These are phyloP conservation scores for Clarireedia sp. DNA, from an alignment of 2,329 filamentous ascomycete genomes.

Conservation along the genomic window DNA sequence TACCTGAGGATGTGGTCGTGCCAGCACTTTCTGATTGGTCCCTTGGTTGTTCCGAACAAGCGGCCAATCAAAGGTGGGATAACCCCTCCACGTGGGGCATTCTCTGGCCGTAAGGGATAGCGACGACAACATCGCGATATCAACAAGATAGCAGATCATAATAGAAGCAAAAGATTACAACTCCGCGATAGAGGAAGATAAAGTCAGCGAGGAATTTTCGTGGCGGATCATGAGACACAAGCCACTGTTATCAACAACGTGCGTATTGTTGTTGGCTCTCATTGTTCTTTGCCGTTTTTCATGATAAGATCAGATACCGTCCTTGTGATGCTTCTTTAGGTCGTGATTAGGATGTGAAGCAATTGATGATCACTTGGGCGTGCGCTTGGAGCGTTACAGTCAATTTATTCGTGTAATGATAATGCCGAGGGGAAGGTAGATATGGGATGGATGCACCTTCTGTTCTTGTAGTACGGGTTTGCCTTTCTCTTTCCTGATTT, in stretches of 20 bases:
- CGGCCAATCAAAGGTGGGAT: background rate
- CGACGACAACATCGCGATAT: background rate
- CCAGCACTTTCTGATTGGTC: background rate
- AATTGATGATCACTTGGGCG: background rate
- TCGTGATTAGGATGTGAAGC: background rate
- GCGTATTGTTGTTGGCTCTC: background rate
- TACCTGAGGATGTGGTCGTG: too few species aligned
- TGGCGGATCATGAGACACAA: background rate
- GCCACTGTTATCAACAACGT: background rate
- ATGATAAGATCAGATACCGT: background rate
- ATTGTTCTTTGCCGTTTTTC: background rate
- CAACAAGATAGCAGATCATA: too few species aligned
- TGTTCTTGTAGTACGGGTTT: background rate
- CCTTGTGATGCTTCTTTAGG: background rate
- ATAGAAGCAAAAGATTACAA: too few species aligned
- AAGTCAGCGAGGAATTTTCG: background rate
- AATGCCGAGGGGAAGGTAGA: background rate
- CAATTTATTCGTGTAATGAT: background rate
- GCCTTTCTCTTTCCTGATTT: background rate
- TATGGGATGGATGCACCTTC: constrained; percentile 9
- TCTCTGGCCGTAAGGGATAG: background rate
- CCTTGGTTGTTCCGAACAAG: background rate
- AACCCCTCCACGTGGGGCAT: background rate
- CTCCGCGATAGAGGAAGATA: too few species aligned
- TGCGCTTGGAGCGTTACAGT: too few species aligned